Conservation (phyloP, 495 filamentous ascomycete genomes). For the Hypoxylon trugodes region DNA sequence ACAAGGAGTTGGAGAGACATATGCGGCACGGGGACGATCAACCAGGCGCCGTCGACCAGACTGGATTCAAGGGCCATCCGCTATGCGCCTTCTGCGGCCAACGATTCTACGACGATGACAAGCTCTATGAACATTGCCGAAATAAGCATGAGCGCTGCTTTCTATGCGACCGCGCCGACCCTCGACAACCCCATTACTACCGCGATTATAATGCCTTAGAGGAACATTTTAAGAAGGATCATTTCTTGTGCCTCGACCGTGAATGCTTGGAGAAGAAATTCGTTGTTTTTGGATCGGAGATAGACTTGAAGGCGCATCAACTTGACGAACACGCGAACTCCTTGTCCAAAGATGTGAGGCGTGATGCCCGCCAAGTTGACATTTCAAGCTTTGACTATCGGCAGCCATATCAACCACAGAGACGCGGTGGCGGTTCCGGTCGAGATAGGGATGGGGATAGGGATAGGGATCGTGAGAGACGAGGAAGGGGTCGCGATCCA, state of each 20-base stretch:
- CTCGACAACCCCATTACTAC: constrained; percentile 83
- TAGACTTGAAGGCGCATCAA: constrained; percentile 92
- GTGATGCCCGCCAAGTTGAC: constrained; percentile 87
- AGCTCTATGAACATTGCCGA: constrained; percentile 90
- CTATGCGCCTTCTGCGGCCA: constrained; percentile 91
- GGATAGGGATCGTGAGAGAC: constrained; percentile 56
- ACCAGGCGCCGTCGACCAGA: constrained; percentile 90
- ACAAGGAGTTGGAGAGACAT: constrained; percentile 81
- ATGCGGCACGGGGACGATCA: constrained; percentile 91
- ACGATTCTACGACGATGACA: constrained; percentile 95
- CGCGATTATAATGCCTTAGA: constrained; percentile 84
- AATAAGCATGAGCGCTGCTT: constrained; percentile 94
- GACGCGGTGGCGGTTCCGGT: constrained; percentile 60
- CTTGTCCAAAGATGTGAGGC: constrained; percentile 80
- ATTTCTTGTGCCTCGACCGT: constrained; percentile 83
- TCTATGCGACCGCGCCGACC: constrained; percentile 82
- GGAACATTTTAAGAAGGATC: constrained; percentile 83
- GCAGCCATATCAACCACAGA: constrained; percentile 68
- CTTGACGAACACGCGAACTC: constrained; percentile 78
- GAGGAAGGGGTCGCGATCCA: constrained; percentile 61
- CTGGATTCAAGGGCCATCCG: constrained; percentile 94
- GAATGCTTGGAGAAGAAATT: constrained; percentile 98
- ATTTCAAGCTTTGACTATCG: constrained; percentile 85
- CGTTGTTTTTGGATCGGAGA: constrained; percentile 92
- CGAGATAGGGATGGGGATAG: constrained; percentile 33